Conservation (phyloP, 2,329 filamentous ascomycete species). For the Elsinoe australis region DNA sequence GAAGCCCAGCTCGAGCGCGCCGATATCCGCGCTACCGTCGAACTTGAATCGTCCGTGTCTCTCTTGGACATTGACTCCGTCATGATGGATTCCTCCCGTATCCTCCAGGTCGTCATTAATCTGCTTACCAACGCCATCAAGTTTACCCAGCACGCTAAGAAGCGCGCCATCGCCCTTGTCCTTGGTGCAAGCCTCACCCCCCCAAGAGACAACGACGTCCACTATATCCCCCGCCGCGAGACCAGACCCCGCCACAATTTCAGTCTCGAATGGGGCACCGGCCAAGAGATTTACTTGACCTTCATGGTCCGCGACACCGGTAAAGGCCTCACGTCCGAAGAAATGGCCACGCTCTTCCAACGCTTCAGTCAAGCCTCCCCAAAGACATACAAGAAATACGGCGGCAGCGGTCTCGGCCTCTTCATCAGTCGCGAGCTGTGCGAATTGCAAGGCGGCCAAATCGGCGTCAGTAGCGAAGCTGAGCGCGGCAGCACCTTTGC, state of each 20-base stretch:
- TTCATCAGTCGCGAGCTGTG: conserved; percentile 60
- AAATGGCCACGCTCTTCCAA: conserved; percentile 49
- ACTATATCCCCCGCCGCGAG: conserved; percentile 20
- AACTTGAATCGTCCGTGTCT: conserved; percentile 27
- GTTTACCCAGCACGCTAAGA: conserved; percentile 21
- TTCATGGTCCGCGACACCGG: conserved; percentile 33
- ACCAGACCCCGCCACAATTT: conserved; percentile 35
- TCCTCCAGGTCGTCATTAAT: conserved; percentile 34
- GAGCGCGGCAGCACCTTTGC: conserved; percentile 58
- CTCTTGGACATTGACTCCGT: conserved; percentile 29
- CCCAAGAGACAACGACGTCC: background rate
- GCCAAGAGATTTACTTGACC: conserved; percentile 32
- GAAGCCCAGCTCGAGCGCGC: conserved; percentile 32
- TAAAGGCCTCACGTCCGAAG: conserved; percentile 30
- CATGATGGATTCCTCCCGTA: conserved; percentile 32
- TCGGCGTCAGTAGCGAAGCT: conserved; percentile 52
- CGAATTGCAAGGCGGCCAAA: conserved; percentile 52
- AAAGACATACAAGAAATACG: conserved; percentile 59
- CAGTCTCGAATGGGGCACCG: conserved; percentile 23
- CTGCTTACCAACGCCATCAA: conserved; percentile 28
- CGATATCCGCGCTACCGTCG: conserved; percentile 27
- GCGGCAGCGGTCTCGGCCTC: conserved; percentile 59
- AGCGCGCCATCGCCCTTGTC: conserved; percentile 11
- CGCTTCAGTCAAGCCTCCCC: conserved; percentile 61
- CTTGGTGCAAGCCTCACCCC: background rate